Evolutionary conservation across 169 alveolate genomes (phyloP).

Genomic region (Plasmodium yoelii): DNA sequence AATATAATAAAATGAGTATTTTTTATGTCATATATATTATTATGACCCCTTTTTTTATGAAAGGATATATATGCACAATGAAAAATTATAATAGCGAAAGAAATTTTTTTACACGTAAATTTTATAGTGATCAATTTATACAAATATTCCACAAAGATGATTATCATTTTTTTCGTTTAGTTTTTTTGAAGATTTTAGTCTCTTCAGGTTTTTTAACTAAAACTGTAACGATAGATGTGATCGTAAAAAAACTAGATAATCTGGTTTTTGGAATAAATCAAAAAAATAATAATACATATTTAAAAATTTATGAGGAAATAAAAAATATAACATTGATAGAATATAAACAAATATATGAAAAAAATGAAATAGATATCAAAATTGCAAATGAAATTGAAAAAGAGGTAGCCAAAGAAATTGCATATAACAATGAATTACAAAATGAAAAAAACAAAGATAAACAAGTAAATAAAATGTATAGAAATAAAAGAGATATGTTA

Average conservation of each 20-base stretch:
- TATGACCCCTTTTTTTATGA: not conserved
- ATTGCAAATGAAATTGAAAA: slow-evolving; percentile 30
- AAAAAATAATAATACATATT: slow-evolving; percentile 28
- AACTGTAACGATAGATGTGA: slow-evolving; percentile 11
- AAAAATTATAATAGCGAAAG: slow-evolving; percentile 18
- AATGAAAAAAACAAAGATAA: no score
- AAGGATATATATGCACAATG: not conserved
- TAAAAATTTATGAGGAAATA: slow-evolving; percentile 39
- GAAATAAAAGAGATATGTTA: slow-evolving; percentile 7
- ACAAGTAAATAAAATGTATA: no score
- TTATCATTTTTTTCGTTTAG: slow-evolving; percentile 71
- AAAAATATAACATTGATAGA: slow-evolving; percentile 20
- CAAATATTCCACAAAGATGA: slow-evolving; percentile 23
- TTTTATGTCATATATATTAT: slow-evolving; percentile 5
- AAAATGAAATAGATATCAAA: slow-evolving; percentile 23
- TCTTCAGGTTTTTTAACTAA: slow-evolving; percentile 21
- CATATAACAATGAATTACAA: not conserved
- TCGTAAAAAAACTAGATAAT: slow-evolving; percentile 19
- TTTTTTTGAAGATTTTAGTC: slow-evolving; percentile 44
- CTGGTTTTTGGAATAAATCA: slow-evolving; percentile 37
- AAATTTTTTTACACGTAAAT: slow-evolving; percentile 28
- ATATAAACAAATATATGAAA: slow-evolving; percentile 25
- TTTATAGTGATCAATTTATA: slow-evolving; percentile 41
- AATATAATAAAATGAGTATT: not conserved
- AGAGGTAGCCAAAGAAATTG: slow-evolving; percentile 5